phyloP scores from a whole-genome alignment of 495 filamentous ascomycete genomes.

The Schizothecium vesticola region DNA sequence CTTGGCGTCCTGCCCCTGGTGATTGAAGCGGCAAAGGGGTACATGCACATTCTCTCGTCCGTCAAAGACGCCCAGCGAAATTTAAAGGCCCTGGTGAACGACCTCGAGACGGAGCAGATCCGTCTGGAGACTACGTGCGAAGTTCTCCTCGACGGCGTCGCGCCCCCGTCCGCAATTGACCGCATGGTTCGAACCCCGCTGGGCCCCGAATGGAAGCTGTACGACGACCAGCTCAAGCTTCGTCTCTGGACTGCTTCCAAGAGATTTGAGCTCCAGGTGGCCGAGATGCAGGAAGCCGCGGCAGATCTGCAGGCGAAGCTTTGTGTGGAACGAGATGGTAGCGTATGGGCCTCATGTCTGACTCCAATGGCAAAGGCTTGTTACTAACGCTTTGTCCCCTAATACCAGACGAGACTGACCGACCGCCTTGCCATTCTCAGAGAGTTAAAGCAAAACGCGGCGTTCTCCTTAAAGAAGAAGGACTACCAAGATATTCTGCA shows the following conservation, averaged over 20 bases:
- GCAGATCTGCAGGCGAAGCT: background rate
- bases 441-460: conserved; percentile 1
- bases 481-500: conserved; percentile 5
- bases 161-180: background rate
- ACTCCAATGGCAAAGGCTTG: background rate
- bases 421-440: conserved; percentile 1
- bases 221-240: conserved; percentile 3
- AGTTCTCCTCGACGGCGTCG: conserved; percentile 6
- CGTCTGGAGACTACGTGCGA: conserved; percentile 13
- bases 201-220: conserved; percentile 5
- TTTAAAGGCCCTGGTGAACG: conserved; percentile 1
- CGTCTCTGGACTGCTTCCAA: background rate
- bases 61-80: conserved; percentile 20
- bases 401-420: conserved; percentile 2
- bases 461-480: conserved; percentile 6
- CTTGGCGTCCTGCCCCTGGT: conserved; percentile 32
- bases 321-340: conserved; percentile 5
- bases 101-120: conserved; percentile 5
- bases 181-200: conserved; percentile 6
- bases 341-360: background rate
- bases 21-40: conserved; percentile 28
- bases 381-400: background rate
- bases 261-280: conserved; percentile 6
- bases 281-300: conserved; percentile 1
- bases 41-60: conserved; percentile 24